Conservation (phyloP, 805 yeast genomes). For the Debaryomyces tyrocola region DNA sequence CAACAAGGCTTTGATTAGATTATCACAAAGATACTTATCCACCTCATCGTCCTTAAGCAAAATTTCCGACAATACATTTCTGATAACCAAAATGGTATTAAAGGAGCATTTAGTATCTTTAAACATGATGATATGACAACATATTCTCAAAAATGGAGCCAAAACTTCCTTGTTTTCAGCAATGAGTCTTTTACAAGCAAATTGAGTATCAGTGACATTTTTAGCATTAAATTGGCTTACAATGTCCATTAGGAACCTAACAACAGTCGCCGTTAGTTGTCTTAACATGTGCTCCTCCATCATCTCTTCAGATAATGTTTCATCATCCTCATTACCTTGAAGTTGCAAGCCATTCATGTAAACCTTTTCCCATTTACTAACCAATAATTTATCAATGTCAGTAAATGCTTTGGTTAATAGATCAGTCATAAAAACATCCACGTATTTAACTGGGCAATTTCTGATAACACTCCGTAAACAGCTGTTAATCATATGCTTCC, state of each 20-base stretch:
- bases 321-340: constrained; percentile 68
- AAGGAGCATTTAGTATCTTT: constrained; percentile 92
- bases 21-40: constrained; percentile 64
- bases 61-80: constrained; percentile 70
- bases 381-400: constrained; percentile 72
- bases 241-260: constrained; percentile 79
- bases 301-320: constrained; percentile 92
- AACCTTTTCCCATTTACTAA: constrained; percentile 73
- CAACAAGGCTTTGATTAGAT: constrained; percentile 68
- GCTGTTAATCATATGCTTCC: constrained; percentile 95
- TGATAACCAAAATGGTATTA: constrained; percentile 79
- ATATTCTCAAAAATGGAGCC: constrained; percentile 73
- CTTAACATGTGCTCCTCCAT: constrained; percentile 94
- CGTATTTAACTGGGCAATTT: constrained; percentile 77
- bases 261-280: constrained; percentile 90
- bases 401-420: constrained; percentile 75
- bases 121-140: constrained; percentile 75
- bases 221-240: constrained; percentile 73
- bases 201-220: constrained; percentile 56
- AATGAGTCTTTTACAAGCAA: constrained; percentile 64
- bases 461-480: constrained; percentile 84
- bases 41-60: constrained; percentile 71
- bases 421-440: constrained; percentile 68
- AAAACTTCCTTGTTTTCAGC: constrained; percentile 63
- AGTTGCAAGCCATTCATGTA: constrained; percentile 56